phyloP scores from a whole-genome alignment of 2,329 filamentous ascomycete species.

The Colletotrichum horii region DNA sequence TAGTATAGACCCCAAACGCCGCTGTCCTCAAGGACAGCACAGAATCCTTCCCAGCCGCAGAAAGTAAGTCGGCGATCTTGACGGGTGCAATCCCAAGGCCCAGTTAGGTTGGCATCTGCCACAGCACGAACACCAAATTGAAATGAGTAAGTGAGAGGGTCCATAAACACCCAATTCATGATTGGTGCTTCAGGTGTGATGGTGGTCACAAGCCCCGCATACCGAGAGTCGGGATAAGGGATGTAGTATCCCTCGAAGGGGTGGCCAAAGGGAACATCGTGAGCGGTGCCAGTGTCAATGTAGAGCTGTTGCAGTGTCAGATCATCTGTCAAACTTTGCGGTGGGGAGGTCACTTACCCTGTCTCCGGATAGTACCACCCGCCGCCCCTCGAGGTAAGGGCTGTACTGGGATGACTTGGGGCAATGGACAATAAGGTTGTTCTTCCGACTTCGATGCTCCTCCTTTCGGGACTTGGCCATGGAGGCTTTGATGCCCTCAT shows the following conservation, averaged over 20 bases:
- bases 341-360: constrained; percentile 30
- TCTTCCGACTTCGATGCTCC: constrained; percentile 52
- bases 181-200: constrained; percentile 53
- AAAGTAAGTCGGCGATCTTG: constrained; percentile 56
- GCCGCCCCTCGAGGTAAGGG: constrained; percentile 46
- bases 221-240: constrained; percentile 57
- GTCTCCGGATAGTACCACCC: constrained; percentile 49
- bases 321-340: not conserved
- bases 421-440: constrained; percentile 51
- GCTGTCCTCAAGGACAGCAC: constrained; percentile 47
- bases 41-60: constrained; percentile 55
- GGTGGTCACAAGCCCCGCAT: constrained; percentile 52
- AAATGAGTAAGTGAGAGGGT: constrained; percentile 49
- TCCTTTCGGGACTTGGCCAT: constrained; percentile 50
- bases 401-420: constrained; percentile 50
- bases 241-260: constrained; percentile 63
- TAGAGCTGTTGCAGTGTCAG: constrained; percentile 39
- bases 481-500: constrained; percentile 51
- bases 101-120: constrained; percentile 48
- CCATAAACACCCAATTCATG: constrained; percentile 56
- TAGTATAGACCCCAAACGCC: constrained; percentile 52
- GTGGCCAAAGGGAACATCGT: constrained; percentile 43
- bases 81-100: constrained; percentile 56
- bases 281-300: constrained; percentile 45
- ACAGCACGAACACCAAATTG: constrained; percentile 49